Evolutionary conservation across 2,329 filamentous ascomycete species (phyloP).

Genomic region (Nothophaeocryptopus gaeumannii): DNA sequence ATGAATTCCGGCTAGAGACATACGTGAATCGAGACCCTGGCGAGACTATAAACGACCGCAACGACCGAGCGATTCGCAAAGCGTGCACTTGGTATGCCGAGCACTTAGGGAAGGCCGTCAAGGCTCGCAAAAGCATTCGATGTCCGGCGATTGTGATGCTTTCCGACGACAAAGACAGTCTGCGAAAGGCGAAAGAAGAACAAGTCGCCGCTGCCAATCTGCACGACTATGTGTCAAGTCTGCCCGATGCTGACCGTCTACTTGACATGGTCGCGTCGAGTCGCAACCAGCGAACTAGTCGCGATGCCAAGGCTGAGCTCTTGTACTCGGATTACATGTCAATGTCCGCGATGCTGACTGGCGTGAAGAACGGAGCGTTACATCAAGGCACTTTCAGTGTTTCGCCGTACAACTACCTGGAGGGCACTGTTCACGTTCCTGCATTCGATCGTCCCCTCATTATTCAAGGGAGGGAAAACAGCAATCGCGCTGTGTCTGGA

Average conservation of each 20-base stretch:
- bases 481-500: constrained; percentile 88
- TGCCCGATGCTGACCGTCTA: constrained; percentile 80
- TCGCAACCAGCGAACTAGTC: constrained; percentile 63
- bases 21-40: constrained; percentile 71
- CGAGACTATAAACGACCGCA: constrained; percentile 93
- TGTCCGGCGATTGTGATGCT: constrained; percentile 84
- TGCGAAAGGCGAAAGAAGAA: constrained; percentile 76
- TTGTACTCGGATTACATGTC: constrained; percentile 89
- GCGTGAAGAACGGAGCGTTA: constrained; percentile 79
- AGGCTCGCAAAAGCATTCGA: constrained; percentile 52
- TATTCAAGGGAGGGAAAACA: constrained; percentile 88
- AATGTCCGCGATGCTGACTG: constrained; percentile 90
- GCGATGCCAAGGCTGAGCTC: constrained; percentile 65
- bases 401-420: constrained; percentile 95
- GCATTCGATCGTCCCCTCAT: constrained; percentile 87
- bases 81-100: constrained; percentile 88
- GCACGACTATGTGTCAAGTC: constrained; percentile 72
- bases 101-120: constrained; percentile 67
- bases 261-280: constrained; percentile 90
- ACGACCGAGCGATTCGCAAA: constrained; percentile 83
- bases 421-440: constrained; percentile 85
- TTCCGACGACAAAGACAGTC: constrained; percentile 85
- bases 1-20: constrained; percentile 93
- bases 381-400: constrained; percentile 96
- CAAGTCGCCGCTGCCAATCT: constrained; percentile 65